phyloP scores from a whole-genome alignment of 495 filamentous ascomycete genomes.

The Cryomyces antarcticus region DNA sequence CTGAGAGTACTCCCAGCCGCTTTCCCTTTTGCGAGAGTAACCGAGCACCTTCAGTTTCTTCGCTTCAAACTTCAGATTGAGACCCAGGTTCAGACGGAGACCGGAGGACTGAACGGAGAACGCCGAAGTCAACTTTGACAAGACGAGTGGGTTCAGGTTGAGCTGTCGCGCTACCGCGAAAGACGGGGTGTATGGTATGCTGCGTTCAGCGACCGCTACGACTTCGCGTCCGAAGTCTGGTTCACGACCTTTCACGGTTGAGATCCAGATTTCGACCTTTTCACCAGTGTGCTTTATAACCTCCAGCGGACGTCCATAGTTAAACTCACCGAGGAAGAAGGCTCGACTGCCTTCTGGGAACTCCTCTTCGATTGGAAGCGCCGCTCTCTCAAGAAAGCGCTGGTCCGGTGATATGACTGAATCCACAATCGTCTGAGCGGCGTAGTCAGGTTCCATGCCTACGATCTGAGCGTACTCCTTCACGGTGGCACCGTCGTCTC shows the following conservation, averaged over 20 bases:
- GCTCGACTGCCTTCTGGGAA: constrained; percentile 63
- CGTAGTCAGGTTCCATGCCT: constrained; percentile 80
- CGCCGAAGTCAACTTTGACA: constrained; percentile 89
- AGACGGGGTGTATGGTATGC: constrained; percentile 62
- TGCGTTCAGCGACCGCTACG: constrained; percentile 40
- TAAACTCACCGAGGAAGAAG: constrained; percentile 93
- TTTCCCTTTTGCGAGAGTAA: constrained; percentile 66
- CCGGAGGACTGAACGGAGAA: constrained; percentile 68
- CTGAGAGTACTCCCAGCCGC: constrained; percentile 87
- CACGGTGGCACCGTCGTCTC: constrained; percentile 70
- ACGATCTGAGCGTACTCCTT: constrained; percentile 87
- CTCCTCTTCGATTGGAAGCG: constrained; percentile 74
- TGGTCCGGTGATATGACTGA: constrained; percentile 80
- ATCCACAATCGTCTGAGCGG: constrained; percentile 75
- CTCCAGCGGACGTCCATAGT: constrained; percentile 76
- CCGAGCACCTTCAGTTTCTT: constrained; percentile 91
- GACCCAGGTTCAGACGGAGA: constrained; percentile 64
- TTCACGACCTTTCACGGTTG: constrained; percentile 44
- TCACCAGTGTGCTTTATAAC: constrained; percentile 53
- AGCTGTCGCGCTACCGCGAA: constrained; percentile 69
- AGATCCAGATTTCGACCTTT: constrained; percentile 58
- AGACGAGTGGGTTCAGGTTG: constrained; percentile 59
- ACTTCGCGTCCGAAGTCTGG: constrained; percentile 62
- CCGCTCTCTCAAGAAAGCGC: constrained; percentile 75
- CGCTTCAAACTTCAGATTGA: constrained; percentile 93